Evolutionary conservation across 208 protist species (phyloP).

Genomic region (Blastocrithidia nonstop): DNA sequence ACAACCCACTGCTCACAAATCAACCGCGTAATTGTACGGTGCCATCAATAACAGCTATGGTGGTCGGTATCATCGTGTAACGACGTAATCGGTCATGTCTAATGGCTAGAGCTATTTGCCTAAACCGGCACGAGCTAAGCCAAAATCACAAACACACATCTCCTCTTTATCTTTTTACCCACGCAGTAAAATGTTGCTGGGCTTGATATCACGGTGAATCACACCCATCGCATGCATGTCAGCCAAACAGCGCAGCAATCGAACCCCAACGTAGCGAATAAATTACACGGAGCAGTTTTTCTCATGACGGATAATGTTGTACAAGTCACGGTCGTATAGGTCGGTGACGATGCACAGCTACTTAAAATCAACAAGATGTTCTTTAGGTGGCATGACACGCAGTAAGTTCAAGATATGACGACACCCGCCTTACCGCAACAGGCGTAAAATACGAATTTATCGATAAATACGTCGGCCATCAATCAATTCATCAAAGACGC

Average conservation of each 20-base stretch:
- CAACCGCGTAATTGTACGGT: slow-evolving; percentile 81
- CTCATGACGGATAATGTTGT: slow-evolving; percentile 40
- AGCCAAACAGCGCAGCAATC: slow-evolving; percentile 89
- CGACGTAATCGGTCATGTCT: slow-evolving; percentile 93
- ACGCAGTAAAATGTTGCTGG: slow-evolving; percentile 89
- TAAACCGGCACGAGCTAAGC: slow-evolving; percentile 67
- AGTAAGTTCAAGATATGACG: slow-evolving; percentile 83
- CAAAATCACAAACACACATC: slow-evolving; percentile 90
- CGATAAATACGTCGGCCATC: slow-evolving; percentile 94
- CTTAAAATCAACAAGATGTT: slow-evolving; percentile 51
- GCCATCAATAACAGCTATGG: slow-evolving; percentile 97
- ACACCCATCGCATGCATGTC: slow-evolving; percentile 94
- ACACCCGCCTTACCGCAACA: slow-evolving; percentile 85
- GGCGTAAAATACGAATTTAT: slow-evolving; percentile 89
- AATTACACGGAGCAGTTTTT: slow-evolving; percentile 51
- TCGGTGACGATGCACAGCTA: slow-evolving; percentile 85
- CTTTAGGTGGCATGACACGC: slow-evolving; percentile 51
- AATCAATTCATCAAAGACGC: slow-evolving; percentile 90
- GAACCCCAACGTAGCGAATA: slow-evolving; percentile 89
- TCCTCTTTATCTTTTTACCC: slow-evolving; percentile 62
- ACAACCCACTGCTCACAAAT: slow-evolving; percentile 98
- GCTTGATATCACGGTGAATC: slow-evolving; percentile 94
- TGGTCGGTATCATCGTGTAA: slow-evolving; percentile 98
- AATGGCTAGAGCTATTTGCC: slow-evolving; percentile 45
- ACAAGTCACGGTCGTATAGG: slow-evolving; percentile 92